Conservation (phyloP, 805 yeast species). For the Hanseniaspora thailandica region DNA sequence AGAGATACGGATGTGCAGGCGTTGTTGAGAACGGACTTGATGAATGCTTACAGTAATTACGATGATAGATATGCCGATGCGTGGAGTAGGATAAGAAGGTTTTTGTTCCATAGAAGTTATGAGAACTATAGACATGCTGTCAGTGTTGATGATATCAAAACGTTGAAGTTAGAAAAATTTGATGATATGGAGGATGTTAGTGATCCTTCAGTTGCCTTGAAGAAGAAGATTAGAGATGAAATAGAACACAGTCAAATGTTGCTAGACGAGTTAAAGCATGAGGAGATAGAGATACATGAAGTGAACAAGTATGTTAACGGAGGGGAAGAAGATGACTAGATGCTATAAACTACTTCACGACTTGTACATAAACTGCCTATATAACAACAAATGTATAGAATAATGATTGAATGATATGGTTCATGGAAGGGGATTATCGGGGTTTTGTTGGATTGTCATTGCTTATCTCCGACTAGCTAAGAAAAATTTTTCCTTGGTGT, state of each 20-base stretch:
- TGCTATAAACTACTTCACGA: too few relatives aligned
- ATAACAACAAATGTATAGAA: too few relatives aligned
- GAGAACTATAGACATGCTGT: background rate
- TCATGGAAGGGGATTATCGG: too few relatives aligned
- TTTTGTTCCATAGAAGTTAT: conserved; percentile 4
- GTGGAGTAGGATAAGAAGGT: conserved; percentile 8
- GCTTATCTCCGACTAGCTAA: too few relatives aligned
- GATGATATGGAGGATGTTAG: background rate
- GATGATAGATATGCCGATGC: background rate
- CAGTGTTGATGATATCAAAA: background rate
- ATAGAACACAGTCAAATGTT: background rate
- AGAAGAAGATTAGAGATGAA: background rate
- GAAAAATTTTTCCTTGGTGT: too few relatives aligned
- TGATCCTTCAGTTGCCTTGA: background rate
- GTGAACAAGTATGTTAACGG: background rate
- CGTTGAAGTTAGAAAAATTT: background rate
- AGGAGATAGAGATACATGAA: background rate
- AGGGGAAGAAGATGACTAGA: too few relatives aligned
- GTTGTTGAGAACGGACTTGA: background rate
- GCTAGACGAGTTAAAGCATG: background rate
- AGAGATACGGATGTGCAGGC: conserved; percentile 5
- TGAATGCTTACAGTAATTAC: conserved; percentile 4
- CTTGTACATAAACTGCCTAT: too few relatives aligned
- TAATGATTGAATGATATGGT: too few relatives aligned
- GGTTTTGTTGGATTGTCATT: too few relatives aligned